Base-by-base conservation (phyloP, 306 rosid genomes). In the Fagus sylvatica region DNA sequence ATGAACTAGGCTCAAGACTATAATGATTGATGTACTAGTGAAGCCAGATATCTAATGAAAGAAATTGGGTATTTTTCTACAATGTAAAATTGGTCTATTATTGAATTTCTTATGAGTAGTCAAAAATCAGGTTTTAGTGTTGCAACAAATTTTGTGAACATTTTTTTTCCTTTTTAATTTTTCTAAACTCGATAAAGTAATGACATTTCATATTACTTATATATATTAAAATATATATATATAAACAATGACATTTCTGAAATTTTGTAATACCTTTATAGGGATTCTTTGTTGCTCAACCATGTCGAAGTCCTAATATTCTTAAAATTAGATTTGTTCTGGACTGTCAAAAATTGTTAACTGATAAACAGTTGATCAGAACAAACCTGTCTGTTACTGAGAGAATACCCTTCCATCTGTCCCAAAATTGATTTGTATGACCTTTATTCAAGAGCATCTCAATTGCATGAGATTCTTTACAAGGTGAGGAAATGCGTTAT, bases 381-480 rank as follows among this genome's bases (percentile, higher is more conserved):
- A 15, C 71, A 64, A 53, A n/a, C 36, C 40, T 42, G 64, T 57
- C 64, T 61, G 34, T 61, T 51, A 75, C 22, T 55, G 46, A 64
- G 54, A 48, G 59, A 61, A 72, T 5, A 55, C 36, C 22, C 68
- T 71, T 71, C 74, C 54, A 60, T 40, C 19, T 34, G 57, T 37
- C 40, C 73, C 54, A 75, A 64, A 64, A 49, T 69, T 55, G 19
- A 65, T 19, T 71, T 36, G 34, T 72, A 19, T 33, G 72, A 57
- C 74, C 43, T 73, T 74, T 53, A 54, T 56, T 67, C 64, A 43
- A 79, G 81, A 5, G 48, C 41, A 13, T 61, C 79, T 73, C 68
- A 9, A 54, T 54, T 39, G 30, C 62, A 64, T 66, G 82, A 57
- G 40, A 60, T 60, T 60, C 40, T 60, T 60, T 3, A 60, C 37